These are phyloP conservation scores for Phycomyces nitens DNA, from an alignment of 192 early-diverging fungal species.

Conservation along the genomic window DNA sequence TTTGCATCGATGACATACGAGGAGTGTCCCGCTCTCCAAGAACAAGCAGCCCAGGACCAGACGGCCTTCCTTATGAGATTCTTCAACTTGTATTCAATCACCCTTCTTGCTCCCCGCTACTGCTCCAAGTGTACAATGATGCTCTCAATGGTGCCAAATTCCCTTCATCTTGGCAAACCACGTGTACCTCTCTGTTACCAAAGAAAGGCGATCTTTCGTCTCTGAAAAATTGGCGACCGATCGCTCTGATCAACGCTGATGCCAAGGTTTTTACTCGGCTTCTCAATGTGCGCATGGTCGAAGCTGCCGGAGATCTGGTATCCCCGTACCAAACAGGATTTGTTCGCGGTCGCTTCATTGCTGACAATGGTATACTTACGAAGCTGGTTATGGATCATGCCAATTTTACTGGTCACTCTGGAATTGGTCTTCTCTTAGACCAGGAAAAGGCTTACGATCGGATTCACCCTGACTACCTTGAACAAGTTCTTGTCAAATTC, in stretches of 20 bases:
- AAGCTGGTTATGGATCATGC: slow-evolving; percentile 2
- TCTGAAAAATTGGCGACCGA: slow-evolving; percentile 21
- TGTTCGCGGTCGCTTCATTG: slow-evolving; percentile 14
- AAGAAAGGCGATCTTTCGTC: slow-evolving; percentile 28
- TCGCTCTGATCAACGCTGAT: slow-evolving; percentile 23
- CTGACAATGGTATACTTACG: slow-evolving; percentile 19
- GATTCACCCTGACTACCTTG: slow-evolving; percentile 20
- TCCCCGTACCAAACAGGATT: slow-evolving; percentile 17
- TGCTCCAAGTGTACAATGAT: background rate
- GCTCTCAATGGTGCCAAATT: background rate
- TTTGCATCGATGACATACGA: slow-evolving; percentile 1
- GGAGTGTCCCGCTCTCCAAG: background rate
- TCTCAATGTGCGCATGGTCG: background rate
- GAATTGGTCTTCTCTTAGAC: slow-evolving; percentile 21
- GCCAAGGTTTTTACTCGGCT: slow-evolving; percentile 20
- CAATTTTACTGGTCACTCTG: background rate
- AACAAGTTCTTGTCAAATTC: background rate
- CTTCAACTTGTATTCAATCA: background rate
- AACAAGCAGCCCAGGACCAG: slow-evolving; percentile 8
- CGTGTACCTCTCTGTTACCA: slow-evolving; percentile 19
- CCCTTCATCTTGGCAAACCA: slow-evolving; percentile 5
- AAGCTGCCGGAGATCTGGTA: slow-evolving; percentile 5
- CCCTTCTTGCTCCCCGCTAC: background rate
- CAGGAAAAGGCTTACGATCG: slow-evolving; percentile 33
- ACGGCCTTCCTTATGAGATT: slow-evolving; percentile 14